Percentiles rank a stretch among this genome's conserved stretches.
Evolutionary conservation across 345 rosid species (phyloP).

Genomic region (Hibiscus mutabilis): DNA sequence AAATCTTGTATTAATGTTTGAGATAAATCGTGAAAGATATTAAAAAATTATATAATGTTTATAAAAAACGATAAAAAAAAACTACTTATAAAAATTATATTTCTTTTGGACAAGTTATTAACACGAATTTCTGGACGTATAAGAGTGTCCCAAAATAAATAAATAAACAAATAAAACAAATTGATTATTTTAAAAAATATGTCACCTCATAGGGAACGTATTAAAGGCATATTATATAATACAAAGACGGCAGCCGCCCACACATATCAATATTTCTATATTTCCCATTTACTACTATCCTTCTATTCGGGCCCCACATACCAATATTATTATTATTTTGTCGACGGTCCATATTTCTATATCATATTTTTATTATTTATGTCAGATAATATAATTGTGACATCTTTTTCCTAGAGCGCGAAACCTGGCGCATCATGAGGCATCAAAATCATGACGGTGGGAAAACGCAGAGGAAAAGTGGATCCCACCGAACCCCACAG

Average conservation of each 20-base stretch:
- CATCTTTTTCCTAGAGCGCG: not conserved
- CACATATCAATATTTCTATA: too few relatives aligned
- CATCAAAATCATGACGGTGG: not conserved
- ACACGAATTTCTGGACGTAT: too few relatives aligned
- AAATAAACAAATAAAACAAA: too few relatives aligned
- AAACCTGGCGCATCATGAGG: slow-evolving; percentile 24
- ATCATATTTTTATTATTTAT: not conserved
- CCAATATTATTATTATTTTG: not conserved
- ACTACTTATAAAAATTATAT: too few relatives aligned
- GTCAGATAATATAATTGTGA: not conserved
- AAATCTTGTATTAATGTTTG: too few relatives aligned
- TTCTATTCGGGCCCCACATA: not conserved
- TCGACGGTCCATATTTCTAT: not conserved
- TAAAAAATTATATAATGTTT: too few relatives aligned
- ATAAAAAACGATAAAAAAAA: too few relatives aligned
- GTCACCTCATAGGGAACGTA: slow-evolving; percentile 22
- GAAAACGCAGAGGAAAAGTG: not conserved
- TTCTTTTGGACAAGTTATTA: too few relatives aligned
- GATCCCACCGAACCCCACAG: slow-evolving; percentile 11
- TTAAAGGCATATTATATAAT: not conserved
- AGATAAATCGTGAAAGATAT: too few relatives aligned
- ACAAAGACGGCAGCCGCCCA: slow-evolving; percentile 32
- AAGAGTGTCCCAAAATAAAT: too few relatives aligned
- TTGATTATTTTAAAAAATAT: not conserved
- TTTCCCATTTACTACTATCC: not conserved